Evolutionary conservation across 306 rosid species (phyloP).

Genomic region (Neltuma alba): DNA sequence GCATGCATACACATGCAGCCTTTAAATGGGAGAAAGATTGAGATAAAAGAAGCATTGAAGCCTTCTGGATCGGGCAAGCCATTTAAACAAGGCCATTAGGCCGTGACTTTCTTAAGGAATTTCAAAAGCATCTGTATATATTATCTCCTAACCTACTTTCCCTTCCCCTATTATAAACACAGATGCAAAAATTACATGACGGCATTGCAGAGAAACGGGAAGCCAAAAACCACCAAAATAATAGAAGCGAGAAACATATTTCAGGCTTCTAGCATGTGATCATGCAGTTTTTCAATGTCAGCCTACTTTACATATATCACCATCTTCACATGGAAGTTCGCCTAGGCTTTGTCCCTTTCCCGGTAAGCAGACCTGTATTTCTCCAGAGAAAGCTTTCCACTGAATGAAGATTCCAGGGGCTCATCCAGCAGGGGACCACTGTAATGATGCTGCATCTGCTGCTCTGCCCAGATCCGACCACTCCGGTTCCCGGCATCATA

Average conservation of each 20-base stretch:
- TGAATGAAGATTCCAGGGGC: slow-evolving; percentile 48
- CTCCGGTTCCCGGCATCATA: slow-evolving; percentile 67
- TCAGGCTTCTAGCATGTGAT: slow-evolving; percentile 28
- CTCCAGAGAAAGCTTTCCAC: slow-evolving; percentile 58
- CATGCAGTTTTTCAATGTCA: slow-evolving; percentile 24
- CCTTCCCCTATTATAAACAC: slow-evolving; percentile 60
- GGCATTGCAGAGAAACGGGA: slow-evolving; percentile 35
- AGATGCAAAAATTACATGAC: slow-evolving; percentile 50
- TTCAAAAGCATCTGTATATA: slow-evolving; percentile 45
- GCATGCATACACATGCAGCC: slow-evolving; percentile 2
- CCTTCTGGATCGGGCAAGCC: neutral
- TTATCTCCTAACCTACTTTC: slow-evolving; percentile 38
- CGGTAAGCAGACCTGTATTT: slow-evolving; percentile 44
- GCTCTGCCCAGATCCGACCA: slow-evolving; percentile 59
- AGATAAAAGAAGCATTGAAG: slow-evolving; percentile 4
- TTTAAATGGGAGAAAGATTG: neutral
- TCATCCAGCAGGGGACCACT: slow-evolving; percentile 48
- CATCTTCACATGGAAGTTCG: slow-evolving; percentile 52
- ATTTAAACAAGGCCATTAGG: slow-evolving; percentile 34
- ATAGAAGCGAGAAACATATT: slow-evolving; percentile 24
- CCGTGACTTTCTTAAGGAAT: slow-evolving; percentile 41
- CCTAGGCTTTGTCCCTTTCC: slow-evolving; percentile 59
- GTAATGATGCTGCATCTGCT: slow-evolving; percentile 46
- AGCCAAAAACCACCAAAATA: slow-evolving; percentile 29
- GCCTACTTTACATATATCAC: slow-evolving; percentile 32